Conservation (phyloP, 768 basidiomycete genomes). For the Boletellus ananiceps region DNA sequence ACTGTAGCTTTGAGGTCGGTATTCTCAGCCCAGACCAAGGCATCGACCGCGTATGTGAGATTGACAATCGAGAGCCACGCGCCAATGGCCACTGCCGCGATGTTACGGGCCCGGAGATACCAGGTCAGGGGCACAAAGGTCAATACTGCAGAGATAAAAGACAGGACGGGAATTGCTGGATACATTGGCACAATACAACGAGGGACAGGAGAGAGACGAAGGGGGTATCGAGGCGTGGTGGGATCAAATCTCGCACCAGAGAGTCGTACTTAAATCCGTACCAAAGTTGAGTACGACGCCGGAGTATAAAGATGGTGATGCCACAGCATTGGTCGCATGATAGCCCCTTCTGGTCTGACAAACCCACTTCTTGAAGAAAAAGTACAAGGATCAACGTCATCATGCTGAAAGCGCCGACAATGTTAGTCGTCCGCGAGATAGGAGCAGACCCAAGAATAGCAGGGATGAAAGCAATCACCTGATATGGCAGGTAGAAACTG, state of each 20-base stretch:
- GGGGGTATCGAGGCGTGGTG: slow-evolving; percentile 12
- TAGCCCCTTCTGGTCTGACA: slow-evolving; percentile 13
- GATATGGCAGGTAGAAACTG: slow-evolving; percentile 23
- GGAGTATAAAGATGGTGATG: slow-evolving; percentile 17
- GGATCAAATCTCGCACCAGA: background rate
- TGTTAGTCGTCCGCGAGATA: slow-evolving; percentile 5
- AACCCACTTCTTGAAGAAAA: slow-evolving; percentile 19
- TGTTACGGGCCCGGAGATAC: slow-evolving; percentile 39
- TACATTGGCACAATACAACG: slow-evolving; percentile 18
- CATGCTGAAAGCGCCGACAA: background rate
- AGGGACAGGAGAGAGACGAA: slow-evolving; percentile 8
- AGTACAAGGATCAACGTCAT: slow-evolving; percentile 21
- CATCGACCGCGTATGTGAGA: slow-evolving; percentile 51
- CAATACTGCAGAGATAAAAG: slow-evolving; percentile 42
- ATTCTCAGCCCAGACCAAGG: slow-evolving; percentile 54
- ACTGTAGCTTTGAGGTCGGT: slow-evolving; percentile 40
- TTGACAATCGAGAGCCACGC: slow-evolving; percentile 49
- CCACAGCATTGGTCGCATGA: background rate
- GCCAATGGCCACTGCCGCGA: slow-evolving; percentile 45
- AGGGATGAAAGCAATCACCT: slow-evolving; percentile 29
- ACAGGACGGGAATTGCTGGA: slow-evolving; percentile 35
- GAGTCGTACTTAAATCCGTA: slow-evolving; percentile 15
- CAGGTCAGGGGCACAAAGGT: slow-evolving; percentile 39
- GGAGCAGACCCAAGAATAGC: slow-evolving; percentile 17
- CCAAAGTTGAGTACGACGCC: background rate